Percentiles rank a stretch among this genome's conserved stretches.
These are phyloP conservation scores for Fusarium sp. DNA, from an alignment of 2,329 filamentous ascomycete genomes.

Conservation along the genomic window DNA sequence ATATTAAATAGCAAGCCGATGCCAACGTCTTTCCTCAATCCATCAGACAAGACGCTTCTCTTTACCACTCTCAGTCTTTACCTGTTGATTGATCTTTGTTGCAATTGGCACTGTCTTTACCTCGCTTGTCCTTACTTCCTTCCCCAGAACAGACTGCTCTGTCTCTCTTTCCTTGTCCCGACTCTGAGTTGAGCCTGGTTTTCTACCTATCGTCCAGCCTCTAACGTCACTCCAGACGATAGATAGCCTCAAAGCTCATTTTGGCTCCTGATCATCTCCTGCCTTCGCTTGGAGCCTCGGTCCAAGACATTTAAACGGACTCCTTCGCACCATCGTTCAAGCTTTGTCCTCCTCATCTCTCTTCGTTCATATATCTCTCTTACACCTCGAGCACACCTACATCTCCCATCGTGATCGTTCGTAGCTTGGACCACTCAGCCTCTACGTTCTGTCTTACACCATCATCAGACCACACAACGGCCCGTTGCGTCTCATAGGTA, in stretches of 20 bases:
- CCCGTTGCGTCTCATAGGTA: slow-evolving; percentile 26
- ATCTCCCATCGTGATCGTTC: slow-evolving; percentile 23
- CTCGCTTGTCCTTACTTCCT: slow-evolving; percentile 1
- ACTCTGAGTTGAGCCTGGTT: slow-evolving; percentile 15
- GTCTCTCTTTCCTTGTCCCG: slow-evolving; percentile 5
- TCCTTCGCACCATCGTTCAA: slow-evolving; percentile 21
- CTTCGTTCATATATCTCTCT: slow-evolving; percentile 17
- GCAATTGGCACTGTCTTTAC: slow-evolving; percentile 4
- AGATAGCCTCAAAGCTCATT: slow-evolving; percentile 23
- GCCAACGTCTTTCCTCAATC: slow-evolving; percentile 8
- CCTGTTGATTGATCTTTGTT: slow-evolving; percentile 15
- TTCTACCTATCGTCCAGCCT: slow-evolving; percentile 3
- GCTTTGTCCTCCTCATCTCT: slow-evolving; percentile 4
- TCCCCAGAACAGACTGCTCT: not conserved
- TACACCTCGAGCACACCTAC: slow-evolving; percentile 10
- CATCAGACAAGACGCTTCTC: not conserved
- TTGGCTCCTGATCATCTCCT: slow-evolving; percentile 11
- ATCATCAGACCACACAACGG: slow-evolving; percentile 9
- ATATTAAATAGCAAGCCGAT: slow-evolving; percentile 21
- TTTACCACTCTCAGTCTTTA: slow-evolving; percentile 7
- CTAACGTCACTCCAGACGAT: slow-evolving; percentile 28
- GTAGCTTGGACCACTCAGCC: slow-evolving; percentile 3
- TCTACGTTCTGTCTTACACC: slow-evolving; percentile 20
- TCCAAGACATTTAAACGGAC: slow-evolving; percentile 35
- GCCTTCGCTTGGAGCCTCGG: not conserved